Conservation (phyloP, 306 rosid genomes). For the peach (Prunus persica) region Prunus_persica_NCBIv2 NC_034010.1:17876501-17877000, state of each 20-base stretch:
- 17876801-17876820: too few relatives aligned
- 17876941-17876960: too few relatives aligned
- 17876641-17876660: neutral
- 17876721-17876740: neutral
- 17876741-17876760: neutral
- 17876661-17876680: neutral
- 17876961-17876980: neutral
- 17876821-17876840: too few relatives aligned
- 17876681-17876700: neutral
- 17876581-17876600: neutral
- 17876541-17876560: neutral
- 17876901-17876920: too few relatives aligned
- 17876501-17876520: neutral
- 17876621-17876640: neutral
- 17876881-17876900: too few relatives aligned
- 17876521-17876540: constrained; percentile 3
- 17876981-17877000: neutral
- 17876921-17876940: too few relatives aligned
- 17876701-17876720: constrained; percentile 1
- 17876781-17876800: neutral
- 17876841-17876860: too few relatives aligned
- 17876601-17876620: neutral
- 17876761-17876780: neutral
- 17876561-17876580: neutral
- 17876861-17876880: too few relatives aligned